Evolutionary conservation across 2,329 filamentous ascomycete species (phyloP), one percentile per base, ranked within the genome.

Genomic region (Rhynchosporium graminicola): DNA sequence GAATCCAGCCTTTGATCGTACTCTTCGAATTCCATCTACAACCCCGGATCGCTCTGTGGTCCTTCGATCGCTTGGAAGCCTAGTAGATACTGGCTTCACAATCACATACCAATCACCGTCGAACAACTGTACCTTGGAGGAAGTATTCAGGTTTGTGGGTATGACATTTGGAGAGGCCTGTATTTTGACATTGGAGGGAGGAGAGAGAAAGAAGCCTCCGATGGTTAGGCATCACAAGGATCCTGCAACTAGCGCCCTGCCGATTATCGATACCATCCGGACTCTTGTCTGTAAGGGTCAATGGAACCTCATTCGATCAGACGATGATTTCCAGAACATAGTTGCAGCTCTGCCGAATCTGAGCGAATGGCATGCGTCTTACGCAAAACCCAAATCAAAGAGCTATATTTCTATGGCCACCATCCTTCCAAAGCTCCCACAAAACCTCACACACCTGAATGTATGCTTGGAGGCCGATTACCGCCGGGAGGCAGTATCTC

Each of bases 151-250:
- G 57, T 88, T 90, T 63, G 80, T 91, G 20, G 77, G 79, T 55
- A 77, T 77, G 33, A 80, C 81, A 10, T 85, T 74, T 57, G 83
- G 86, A 0, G 80, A 84, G 59, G 83, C 84, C 0, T 83, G 82
- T 65, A 84, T 91, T 43, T 77, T 92, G 71, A 92, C 89, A 0
- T 78, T 92, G 15, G 88, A 92, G 74, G 89, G 88, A n/a, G 89
- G 89, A 3, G 87, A 92, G 73, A 84, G 88, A 66, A 89, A 88
- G 72, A 91, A 90, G 74, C 87, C 89, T 2, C 88, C 88, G 5
- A 85, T 86, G 74, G 86, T 92, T 55, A 76, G 75, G 51, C 82
- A 86, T 64, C 87, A 86, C 71, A 48, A 60, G 15, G 36, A 64
- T 55, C 57, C 52, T 12, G 48, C 57, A 26, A 43, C 29, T 15